A percentile compares a stretch with the other conserved stretches of the same genome.
Evolutionary conservation across 208 protist genomes (phyloP).

Genomic region (Angomonas ambiguus): DNA sequence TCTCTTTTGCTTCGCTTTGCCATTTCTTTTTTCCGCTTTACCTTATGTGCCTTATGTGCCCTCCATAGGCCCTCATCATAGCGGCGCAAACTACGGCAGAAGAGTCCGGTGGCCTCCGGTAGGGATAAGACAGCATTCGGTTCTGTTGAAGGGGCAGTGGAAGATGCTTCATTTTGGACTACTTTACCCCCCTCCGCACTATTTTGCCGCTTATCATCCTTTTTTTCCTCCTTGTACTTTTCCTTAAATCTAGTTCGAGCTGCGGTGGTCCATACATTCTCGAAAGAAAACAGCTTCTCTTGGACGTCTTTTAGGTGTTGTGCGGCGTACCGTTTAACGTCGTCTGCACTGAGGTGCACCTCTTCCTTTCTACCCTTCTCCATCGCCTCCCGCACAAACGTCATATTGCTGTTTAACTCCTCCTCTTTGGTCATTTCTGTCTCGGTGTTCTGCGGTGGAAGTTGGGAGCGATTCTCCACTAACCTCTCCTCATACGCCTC

Average conservation of each 20-base stretch:
- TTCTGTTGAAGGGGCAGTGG: no score
- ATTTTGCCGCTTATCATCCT: neutral
- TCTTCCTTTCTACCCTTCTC: conserved; percentile 15
- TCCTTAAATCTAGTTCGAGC: neutral
- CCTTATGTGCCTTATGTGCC: conserved; percentile 18
- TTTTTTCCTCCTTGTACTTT: neutral
- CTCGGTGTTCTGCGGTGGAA: conserved; percentile 13
- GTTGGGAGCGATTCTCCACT: conserved; percentile 12
- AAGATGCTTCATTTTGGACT: neutral
- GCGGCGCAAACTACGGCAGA: conserved; percentile 33
- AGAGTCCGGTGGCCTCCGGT: conserved; percentile 15
- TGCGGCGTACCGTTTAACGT: conserved; percentile 5
- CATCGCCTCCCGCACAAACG: neutral
- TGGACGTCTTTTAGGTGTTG: neutral
- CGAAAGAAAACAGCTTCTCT: conserved; percentile 12
- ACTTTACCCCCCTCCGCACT: neutral
- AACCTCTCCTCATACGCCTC: neutral
- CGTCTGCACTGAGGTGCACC: conserved; percentile 17
- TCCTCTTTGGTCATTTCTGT: conserved; percentile 16
- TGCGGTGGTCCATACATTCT: neutral
- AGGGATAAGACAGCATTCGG: no score
- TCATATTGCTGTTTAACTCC: conserved; percentile 4
- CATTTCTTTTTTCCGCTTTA: conserved; percentile 25
- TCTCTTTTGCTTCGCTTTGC: conserved; percentile 7
- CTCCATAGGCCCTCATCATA: conserved; percentile 69